Evolutionary conservation across 345 rosid genomes (phyloP).

Genomic region (Tarenaya hassleriana): DNA sequence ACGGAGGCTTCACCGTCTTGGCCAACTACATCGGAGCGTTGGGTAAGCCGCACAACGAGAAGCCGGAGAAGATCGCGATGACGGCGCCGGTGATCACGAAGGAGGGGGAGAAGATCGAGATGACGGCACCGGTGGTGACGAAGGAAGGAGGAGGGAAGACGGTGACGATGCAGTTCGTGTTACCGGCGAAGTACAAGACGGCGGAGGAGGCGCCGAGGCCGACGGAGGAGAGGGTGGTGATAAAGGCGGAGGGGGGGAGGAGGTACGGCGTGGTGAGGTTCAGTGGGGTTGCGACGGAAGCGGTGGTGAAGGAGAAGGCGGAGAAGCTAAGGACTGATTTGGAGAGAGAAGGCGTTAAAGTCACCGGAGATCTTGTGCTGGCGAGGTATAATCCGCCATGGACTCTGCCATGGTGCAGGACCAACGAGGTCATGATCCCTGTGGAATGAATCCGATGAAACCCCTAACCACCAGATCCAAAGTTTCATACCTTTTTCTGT

Average conservation of each 20-base stretch:
- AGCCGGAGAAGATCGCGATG: constrained; percentile 82
- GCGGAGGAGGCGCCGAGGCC: constrained; percentile 90
- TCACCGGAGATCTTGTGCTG: constrained; percentile 52
- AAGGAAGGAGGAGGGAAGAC: constrained; percentile 32
- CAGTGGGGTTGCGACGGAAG: constrained; percentile 52
- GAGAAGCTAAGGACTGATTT: constrained; percentile 56
- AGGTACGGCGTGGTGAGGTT: constrained; percentile 74
- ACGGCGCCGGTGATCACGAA: constrained; percentile 76
- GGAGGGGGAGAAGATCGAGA: constrained; percentile 58
- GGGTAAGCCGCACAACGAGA: constrained; percentile 69
- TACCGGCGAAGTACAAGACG: constrained; percentile 59
- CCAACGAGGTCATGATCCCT: background rate
- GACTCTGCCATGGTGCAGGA: constrained; percentile 58
- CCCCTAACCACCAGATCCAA: too few species aligned
- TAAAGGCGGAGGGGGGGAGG: constrained; percentile 57
- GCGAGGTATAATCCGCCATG: constrained; percentile 92
- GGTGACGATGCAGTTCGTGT: constrained; percentile 83
- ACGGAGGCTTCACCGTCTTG: constrained; percentile 67
- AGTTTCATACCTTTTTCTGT: too few species aligned
- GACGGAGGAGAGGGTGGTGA: constrained; percentile 73
- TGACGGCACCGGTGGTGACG: constrained; percentile 86
- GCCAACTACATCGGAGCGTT: constrained; percentile 84
- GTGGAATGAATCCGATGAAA: constrained; percentile 22
- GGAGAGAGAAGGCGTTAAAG: constrained; percentile 64
- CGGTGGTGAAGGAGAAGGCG: constrained; percentile 58